A percentile compares a stretch with the other conserved stretches of the same genome.
Conservation (phyloP, 2,329 filamentous ascomycete species). For the Monilinia vaccinii-corymbosi region DNA sequence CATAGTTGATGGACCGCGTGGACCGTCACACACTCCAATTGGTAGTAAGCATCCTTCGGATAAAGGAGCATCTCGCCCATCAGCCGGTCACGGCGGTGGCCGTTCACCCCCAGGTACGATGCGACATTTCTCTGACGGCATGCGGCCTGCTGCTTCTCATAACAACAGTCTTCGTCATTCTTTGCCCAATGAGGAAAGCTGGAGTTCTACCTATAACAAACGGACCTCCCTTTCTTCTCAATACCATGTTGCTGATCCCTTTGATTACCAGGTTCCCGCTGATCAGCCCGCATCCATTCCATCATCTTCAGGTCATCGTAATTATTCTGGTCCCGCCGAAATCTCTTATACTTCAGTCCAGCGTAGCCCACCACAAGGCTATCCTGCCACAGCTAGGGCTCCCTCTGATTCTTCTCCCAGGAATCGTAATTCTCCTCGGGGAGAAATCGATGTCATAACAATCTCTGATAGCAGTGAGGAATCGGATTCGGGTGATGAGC, state of each 20-base stretch:
- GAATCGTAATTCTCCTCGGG: slow-evolving; percentile 13
- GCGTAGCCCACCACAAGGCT: slow-evolving; percentile 18
- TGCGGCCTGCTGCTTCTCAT: slow-evolving; percentile 33
- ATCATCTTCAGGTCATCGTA: slow-evolving; percentile 23
- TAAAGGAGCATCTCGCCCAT: slow-evolving; percentile 27
- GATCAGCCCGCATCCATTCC: slow-evolving; percentile 24
- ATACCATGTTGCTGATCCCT: slow-evolving; percentile 27
- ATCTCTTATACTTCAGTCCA: slow-evolving; percentile 28
- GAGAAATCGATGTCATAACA: slow-evolving; percentile 15
- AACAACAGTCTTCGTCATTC: slow-evolving; percentile 29
- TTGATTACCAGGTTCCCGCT: slow-evolving; percentile 32
- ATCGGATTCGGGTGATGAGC: slow-evolving; percentile 23
- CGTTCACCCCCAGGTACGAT: slow-evolving; percentile 18
- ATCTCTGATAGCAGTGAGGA: slow-evolving; percentile 14
- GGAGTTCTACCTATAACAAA: slow-evolving; percentile 33
- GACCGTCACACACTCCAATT: slow-evolving; percentile 37
- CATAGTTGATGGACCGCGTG: slow-evolving; percentile 39
- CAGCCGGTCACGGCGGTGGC: slow-evolving; percentile 16
- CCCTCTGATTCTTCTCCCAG: slow-evolving; percentile 19
- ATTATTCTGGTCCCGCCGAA: slow-evolving; percentile 30
- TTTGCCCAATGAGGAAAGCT: slow-evolving; percentile 40
- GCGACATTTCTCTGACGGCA: slow-evolving; percentile 26
- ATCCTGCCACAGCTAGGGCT: slow-evolving; percentile 17
- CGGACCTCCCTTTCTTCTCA: slow-evolving; percentile 27
- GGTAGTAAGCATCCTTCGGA: slow-evolving; percentile 32